phyloP scores from a whole-genome alignment of 345 rosid genomes.

The Populus nigra region DNA sequence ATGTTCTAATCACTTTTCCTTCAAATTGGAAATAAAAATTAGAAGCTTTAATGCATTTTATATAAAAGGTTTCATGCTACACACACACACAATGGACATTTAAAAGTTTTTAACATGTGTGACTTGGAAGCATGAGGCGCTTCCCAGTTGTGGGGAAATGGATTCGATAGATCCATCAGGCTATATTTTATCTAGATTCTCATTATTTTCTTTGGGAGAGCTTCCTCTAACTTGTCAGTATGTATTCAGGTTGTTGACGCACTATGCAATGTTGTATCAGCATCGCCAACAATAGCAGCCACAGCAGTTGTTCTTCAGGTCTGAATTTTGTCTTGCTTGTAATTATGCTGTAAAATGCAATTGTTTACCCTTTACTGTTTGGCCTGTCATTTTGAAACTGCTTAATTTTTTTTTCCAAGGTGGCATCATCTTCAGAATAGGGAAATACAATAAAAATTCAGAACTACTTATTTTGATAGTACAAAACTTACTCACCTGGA shows the following conservation, averaged over 20 bases:
- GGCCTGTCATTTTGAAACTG: constrained; percentile 13
- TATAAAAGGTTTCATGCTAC: background rate
- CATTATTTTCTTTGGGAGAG: background rate
- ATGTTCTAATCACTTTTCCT: background rate
- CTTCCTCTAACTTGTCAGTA: constrained; percentile 15
- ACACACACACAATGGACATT: background rate
- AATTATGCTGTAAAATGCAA: constrained; percentile 4
- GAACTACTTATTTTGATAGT: background rate
- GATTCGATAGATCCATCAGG: background rate
- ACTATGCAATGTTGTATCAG: constrained; percentile 85
- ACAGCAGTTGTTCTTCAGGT: constrained; percentile 98
- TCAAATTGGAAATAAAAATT: background rate
- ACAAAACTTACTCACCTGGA: background rate
- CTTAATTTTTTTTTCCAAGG: constrained; percentile 4
- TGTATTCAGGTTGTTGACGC: constrained; percentile 81
- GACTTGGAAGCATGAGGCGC: background rate
- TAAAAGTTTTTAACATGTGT: background rate
- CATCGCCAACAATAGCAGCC: constrained; percentile 87
- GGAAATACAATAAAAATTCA: background rate
- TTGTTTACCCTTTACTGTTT: background rate
- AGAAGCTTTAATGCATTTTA: background rate
- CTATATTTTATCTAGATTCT: background rate
- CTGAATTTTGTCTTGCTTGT: constrained; percentile 35
- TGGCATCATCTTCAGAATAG: constrained; percentile 3
- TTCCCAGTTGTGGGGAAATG: background rate